These are phyloP conservation scores for Penicillium desertorum DNA, from an alignment of 495 filamentous ascomycete genomes.

Conservation along the genomic window DNA sequence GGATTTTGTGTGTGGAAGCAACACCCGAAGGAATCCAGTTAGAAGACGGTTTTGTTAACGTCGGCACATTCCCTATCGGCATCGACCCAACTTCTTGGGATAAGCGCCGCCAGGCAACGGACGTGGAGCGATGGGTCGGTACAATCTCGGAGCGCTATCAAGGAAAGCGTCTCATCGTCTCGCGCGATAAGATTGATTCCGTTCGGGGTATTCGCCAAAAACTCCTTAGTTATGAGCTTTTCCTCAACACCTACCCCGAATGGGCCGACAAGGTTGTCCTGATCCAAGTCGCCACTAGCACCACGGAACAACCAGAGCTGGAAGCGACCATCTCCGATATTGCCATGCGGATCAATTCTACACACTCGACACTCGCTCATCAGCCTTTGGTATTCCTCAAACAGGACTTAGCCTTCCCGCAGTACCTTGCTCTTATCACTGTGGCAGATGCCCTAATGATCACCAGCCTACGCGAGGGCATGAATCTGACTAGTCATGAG, in stretches of 20 bases:
- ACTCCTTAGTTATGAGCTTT: constrained; percentile 86
- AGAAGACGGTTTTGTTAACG: constrained; percentile 90
- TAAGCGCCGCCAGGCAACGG: constrained; percentile 65
- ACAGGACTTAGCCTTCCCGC: constrained; percentile 86
- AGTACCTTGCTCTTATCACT: constrained; percentile 84
- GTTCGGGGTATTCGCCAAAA: constrained; percentile 90
- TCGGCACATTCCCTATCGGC: constrained; percentile 64
- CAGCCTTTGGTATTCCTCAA: constrained; percentile 92
- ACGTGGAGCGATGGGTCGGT: constrained; percentile 74
- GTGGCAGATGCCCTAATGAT: constrained; percentile 91
- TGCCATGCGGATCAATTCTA: constrained; percentile 86
- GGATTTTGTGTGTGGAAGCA: constrained; percentile 80
- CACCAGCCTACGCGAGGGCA: constrained; percentile 88
- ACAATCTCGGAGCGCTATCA: constrained; percentile 76
- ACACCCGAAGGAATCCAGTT: constrained; percentile 83
- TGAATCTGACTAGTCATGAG: constrained; percentile 93
- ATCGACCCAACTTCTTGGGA: constrained; percentile 79
- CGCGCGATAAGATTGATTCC: constrained; percentile 87
- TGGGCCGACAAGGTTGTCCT: constrained; percentile 84
- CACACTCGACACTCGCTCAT: constrained; percentile 82
- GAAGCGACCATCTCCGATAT: constrained; percentile 88
- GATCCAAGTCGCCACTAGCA: constrained; percentile 89
- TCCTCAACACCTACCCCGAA: constrained; percentile 87
- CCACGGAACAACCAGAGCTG: constrained; percentile 80
- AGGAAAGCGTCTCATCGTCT: constrained; percentile 85